Evolutionary conservation across 306 rosid species (phyloP).

Genomic region (Trifolium subterraneum): DNA sequence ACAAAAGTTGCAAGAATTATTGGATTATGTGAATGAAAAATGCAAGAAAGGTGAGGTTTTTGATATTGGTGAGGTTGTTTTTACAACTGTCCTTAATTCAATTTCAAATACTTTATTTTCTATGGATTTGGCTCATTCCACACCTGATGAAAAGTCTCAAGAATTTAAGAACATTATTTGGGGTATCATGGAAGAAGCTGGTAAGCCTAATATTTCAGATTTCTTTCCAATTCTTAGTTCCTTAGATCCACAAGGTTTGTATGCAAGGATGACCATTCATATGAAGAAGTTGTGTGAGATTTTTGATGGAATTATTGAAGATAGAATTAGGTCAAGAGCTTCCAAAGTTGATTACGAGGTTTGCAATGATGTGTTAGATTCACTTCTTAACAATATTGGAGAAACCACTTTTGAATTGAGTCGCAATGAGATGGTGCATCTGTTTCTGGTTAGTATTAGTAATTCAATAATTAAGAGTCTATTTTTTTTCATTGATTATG

Average conservation of each 20-base stretch:
- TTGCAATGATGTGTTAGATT: conserved; percentile 27
- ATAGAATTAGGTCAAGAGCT: conserved; percentile 15
- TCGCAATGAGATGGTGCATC: conserved; percentile 13
- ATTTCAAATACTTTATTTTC: conserved; percentile 35
- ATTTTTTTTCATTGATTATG: no score
- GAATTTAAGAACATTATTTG: conserved; percentile 5
- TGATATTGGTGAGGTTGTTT: conserved; percentile 32
- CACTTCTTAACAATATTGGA: conserved; percentile 15
- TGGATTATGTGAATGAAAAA: conserved; percentile 22
- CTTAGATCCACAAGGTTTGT: conserved; percentile 31
- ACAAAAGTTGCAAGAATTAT: conserved; percentile 13
- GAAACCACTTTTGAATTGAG: background rate
- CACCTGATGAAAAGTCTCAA: conserved; percentile 19
- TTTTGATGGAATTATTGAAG: conserved; percentile 39
- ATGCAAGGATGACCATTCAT: background rate
- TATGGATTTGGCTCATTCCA: conserved; percentile 13
- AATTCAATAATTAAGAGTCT: background rate
- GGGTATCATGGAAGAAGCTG: conserved; percentile 19
- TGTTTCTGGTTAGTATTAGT: conserved; percentile 4
- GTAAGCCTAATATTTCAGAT: conserved; percentile 37
- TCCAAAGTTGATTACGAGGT: background rate
- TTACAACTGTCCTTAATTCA: conserved; percentile 2
- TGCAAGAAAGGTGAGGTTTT: conserved; percentile 16
- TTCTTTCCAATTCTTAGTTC: conserved; percentile 25
- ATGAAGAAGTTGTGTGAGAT: background rate